Base-by-base conservation (phyloP, 306 rosid species). In the Cercis canadensis region DNA sequence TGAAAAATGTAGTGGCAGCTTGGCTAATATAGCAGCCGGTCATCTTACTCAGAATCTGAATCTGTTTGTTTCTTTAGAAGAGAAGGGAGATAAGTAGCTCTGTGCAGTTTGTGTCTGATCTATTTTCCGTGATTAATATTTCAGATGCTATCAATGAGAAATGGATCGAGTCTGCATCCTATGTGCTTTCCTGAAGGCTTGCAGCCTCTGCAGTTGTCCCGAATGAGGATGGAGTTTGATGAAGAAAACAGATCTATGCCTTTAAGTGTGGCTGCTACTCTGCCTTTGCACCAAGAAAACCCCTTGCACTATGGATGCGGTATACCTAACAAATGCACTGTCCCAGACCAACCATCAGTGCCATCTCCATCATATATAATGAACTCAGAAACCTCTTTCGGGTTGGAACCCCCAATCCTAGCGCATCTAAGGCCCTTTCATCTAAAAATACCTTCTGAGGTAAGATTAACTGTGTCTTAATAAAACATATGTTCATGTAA, bases 111-210 rank as follows among this genome's bases (percentile, higher is more conserved):
- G 51, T 54, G 51, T 54, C 65, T 72, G 62, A 65, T 53, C 11
- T 50, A 19, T 57, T 44, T 53, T 17, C 18, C 18, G 3, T 74
- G 73, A 67, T 47, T 62, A 47, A 13, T 17, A 74, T 80, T 82
- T 76, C 89, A 94, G 98, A 94, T 94, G 96, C 75, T 94, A 58
- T 77, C 96, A 7, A 89, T 94, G 92, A 90, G 95, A 80, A 86
- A 90, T 44, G 96, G 96, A 49, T 80, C 87, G 81, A 87, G 85
- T 83, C 67, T 90, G 90, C 92, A 86, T 78, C 87, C 97, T 0
- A 74, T 89, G 87, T 84, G 90, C 84, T 81, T 81, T 40, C 82
- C 92, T 13, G 98, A 81, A 61, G 86, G 54, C 9, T 29, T 86
- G 73, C 89, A 75, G 63, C 70, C 88, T 61, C 73, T 77, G 53